Conservation (phyloP, 495 filamentous ascomycete species). For the Peziza echinospora region DNA sequence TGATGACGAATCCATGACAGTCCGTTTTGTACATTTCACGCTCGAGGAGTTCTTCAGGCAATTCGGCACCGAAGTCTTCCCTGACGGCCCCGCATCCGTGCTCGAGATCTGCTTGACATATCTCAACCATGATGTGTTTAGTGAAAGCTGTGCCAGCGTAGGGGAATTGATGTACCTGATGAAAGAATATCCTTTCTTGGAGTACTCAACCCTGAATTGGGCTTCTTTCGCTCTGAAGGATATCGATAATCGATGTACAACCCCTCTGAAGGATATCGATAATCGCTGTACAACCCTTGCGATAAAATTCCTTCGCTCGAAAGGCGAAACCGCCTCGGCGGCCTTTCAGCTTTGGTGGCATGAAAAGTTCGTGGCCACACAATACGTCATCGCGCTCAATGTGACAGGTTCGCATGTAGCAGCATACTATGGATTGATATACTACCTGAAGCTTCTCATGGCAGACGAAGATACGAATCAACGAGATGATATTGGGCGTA, state of each 20-base stretch:
- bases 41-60: constrained; percentile 8
- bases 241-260: not conserved
- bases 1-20: not conserved
- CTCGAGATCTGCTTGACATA: not conserved
- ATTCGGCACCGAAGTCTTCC: not conserved
- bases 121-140: not conserved
- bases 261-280: not conserved
- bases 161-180: not conserved
- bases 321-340: too few species aligned
- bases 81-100: not conserved
- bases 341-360: too few species aligned
- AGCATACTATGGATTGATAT: not conserved
- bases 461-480: constrained; percentile 16
- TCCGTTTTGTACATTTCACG: constrained; percentile 6
- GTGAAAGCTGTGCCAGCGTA: not conserved
- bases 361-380: not conserved
- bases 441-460: constrained; percentile 3
- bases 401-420: not conserved
- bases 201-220: not conserved
- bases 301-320: too few species aligned
- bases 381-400: too few species aligned
- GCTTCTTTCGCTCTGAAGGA: not conserved
- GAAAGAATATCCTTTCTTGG: not conserved
- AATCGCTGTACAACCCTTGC: not conserved
- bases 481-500: constrained; percentile 19